A percentile compares a stretch with the other conserved stretches of the same genome.
These are phyloP conservation scores for Penicillium sp. DNA, from an alignment of 2,329 filamentous ascomycete species.

Conservation along the genomic window DNA sequence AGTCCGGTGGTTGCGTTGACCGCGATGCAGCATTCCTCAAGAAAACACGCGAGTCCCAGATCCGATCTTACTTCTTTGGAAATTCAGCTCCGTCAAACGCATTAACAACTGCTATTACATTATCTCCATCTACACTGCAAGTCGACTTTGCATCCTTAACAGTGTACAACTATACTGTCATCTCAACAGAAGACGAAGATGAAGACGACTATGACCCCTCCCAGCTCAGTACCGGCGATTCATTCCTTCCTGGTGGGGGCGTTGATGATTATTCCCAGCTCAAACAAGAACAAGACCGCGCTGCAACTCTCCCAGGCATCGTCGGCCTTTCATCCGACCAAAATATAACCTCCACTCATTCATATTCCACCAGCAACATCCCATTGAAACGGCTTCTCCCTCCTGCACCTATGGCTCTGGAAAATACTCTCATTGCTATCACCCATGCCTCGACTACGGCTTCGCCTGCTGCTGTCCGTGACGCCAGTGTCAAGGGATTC, in stretches of 20 bases:
- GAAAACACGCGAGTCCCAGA: constrained; percentile 69
- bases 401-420: constrained; percentile 59
- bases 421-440: constrained; percentile 81
- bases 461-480: constrained; percentile 69
- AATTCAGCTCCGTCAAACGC: constrained; percentile 50
- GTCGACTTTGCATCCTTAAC: constrained; percentile 73
- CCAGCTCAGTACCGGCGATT: constrained; percentile 30
- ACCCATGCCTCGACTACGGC: constrained; percentile 74
- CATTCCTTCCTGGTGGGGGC: constrained; percentile 37
- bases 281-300: constrained; percentile 19
- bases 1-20: constrained; percentile 81
- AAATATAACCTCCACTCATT: constrained; percentile 15
- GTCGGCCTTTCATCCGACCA: constrained; percentile 18
- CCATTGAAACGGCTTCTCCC: constrained; percentile 64
- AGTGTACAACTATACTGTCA: constrained; percentile 68
- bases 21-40: constrained; percentile 74
- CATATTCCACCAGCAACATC: constrained; percentile 23
- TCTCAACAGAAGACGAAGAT: constrained; percentile 54
- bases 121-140: constrained; percentile 85
- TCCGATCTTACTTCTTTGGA: constrained; percentile 94
- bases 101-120: constrained; percentile 58
- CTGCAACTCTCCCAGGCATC: constrained; percentile 25
- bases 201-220: constrained; percentile 49
- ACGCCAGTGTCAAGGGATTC: constrained; percentile 86
- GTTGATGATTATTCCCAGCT: constrained; percentile 20